Evolutionary conservation across 305 asterid species (phyloP), one percentile per base, ranked within the genome.

Genomic region (Rubia peregrina): DNA sequence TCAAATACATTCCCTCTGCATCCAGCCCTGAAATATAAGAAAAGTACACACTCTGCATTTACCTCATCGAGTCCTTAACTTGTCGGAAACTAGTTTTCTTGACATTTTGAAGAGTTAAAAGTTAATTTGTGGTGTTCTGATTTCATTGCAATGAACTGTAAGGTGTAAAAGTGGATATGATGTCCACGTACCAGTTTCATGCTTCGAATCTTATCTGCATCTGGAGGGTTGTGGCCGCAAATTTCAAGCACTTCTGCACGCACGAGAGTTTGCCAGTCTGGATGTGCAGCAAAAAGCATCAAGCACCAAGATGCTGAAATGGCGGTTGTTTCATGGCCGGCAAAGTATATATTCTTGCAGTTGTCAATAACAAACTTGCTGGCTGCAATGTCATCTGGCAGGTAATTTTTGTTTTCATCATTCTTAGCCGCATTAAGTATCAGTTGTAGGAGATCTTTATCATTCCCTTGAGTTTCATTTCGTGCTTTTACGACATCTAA

Each of bases 251-350:
- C 91, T 82, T 89, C 96, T 57, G 79, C 80, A 61, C 89, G 90
- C 46, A 81, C 88, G 48, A 84, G 88, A 73, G 78, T 84, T 77
- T 89, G 97, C 96, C 97, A 91, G 3, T 87, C 86, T 57, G 92
- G 95, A 78, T 87, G 71, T 65, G 88, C 83, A n/a, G 88, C 96
- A 56, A 89, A 80, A 53, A 78, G 64, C 91, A 91, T 79, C 84
- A 91, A 77, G 71, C 96, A 89, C 95, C 97, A 89, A 22, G 96
- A 78, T 59, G 89, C 85, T 3, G 96, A 77, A 70, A 74, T 76
- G 44, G 90, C 85, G n/a, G 84, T 80, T 51, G 90, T 91, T 82
- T 88, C 90, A 10, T 85, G 82, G 33, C 95, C 95, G 63, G 96
- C 95, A 36, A 91, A 81, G 66, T 87, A 89, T 65, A 91, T 83